A percentile compares a stretch with the other conserved stretches of the same genome.
These are phyloP conservation scores for Lagenaria siceraria DNA, from an alignment of 306 rosid species.

Conservation along the genomic window DNA sequence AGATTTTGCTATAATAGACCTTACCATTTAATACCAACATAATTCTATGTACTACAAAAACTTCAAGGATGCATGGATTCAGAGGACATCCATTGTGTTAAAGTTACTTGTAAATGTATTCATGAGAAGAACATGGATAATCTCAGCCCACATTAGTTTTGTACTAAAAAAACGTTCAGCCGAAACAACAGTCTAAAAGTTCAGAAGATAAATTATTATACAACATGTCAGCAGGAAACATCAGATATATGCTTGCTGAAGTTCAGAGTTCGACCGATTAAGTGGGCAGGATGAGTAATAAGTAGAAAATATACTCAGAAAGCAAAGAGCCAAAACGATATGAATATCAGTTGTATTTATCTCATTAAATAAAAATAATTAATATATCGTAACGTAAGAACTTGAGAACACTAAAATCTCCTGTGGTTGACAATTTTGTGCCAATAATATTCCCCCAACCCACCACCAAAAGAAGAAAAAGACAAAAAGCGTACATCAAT, in stretches of 20 bases:
- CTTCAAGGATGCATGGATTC: not conserved
- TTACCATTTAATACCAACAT: not conserved
- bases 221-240: not conserved
- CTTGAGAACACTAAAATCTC: not conserved
- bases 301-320: not conserved
- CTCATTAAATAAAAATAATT: conserved; percentile 8
- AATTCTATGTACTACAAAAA: not conserved
- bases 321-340: not conserved
- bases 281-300: not conserved
- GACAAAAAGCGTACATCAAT: conserved; percentile 4
- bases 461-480: not conserved
- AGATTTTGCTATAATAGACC: not conserved
- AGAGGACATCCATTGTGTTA: not conserved
- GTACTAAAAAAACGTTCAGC: not conserved
- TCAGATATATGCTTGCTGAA: not conserved
- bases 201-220: not conserved
- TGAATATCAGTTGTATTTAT: not conserved
- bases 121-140: not conserved
- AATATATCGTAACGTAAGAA: not conserved
- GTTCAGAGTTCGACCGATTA: not conserved
- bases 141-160: not conserved
- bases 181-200: not conserved
- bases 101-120: not conserved
- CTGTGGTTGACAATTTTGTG: not conserved
- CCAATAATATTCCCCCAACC: not conserved